Percentiles rank a stretch among this genome's conserved stretches.
Conservation (phyloP, 441 rosid species). For the Iberis amara region DNA sequence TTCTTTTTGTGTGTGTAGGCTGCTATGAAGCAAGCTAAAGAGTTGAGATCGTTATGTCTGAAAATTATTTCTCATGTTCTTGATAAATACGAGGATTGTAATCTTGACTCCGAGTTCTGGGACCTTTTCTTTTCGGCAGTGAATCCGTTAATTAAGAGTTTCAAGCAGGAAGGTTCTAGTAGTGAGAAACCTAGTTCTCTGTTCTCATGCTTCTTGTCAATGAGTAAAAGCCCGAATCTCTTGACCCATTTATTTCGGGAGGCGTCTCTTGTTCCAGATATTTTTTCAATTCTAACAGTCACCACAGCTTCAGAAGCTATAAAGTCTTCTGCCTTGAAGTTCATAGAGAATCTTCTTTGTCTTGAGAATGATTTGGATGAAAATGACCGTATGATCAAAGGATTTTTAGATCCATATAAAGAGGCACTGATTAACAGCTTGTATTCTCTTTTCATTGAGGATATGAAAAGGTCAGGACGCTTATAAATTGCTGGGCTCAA, state of each 20-base stretch:
- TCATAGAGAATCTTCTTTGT: conserved; percentile 72
- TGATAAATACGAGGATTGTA: conserved; percentile 75
- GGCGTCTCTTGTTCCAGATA: conserved; percentile 60
- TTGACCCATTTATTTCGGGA: conserved; percentile 58
- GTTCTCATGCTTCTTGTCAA: conserved; percentile 84
- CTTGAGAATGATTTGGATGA: conserved; percentile 57
- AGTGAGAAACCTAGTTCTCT: conserved; percentile 92
- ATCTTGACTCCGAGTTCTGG: conserved; percentile 76
- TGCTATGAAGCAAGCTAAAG: conserved; percentile 61
- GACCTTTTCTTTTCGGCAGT: conserved; percentile 74
- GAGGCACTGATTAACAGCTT: conserved; percentile 62
- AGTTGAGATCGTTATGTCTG: conserved; percentile 78
- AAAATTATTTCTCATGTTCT: conserved; percentile 66
- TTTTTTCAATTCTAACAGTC: conserved; percentile 71
- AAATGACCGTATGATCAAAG: conserved; percentile 39
- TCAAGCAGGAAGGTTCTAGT: conserved; percentile 92
- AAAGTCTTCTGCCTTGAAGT: conserved; percentile 58
- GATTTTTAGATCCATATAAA: conserved; percentile 52
- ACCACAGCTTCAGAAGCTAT: conserved; percentile 77
- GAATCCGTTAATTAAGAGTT: conserved; percentile 62
- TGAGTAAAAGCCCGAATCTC: conserved; percentile 72
- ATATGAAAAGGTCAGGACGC: conserved; percentile 59
- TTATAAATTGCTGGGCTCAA: conserved; percentile 5
- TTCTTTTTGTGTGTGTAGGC: conserved; percentile 40
- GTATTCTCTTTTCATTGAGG: conserved; percentile 61